Conservation (phyloP, 306 rosid genomes). For the Dryas alaskensis region DNA sequence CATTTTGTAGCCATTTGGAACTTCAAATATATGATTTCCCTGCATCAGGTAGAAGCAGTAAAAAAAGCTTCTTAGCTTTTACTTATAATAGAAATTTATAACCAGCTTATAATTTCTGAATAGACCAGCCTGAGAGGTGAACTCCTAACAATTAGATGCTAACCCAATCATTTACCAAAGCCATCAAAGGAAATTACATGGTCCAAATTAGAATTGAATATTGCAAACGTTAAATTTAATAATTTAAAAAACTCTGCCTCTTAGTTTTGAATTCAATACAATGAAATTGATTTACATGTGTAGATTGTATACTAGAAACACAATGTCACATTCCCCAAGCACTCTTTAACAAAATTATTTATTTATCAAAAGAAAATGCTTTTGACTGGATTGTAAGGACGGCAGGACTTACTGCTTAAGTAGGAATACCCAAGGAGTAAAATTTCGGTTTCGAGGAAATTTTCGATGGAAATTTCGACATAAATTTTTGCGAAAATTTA, state of each 20-base stretch:
- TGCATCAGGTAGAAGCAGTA: conserved; percentile 36
- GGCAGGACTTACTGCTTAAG: neutral
- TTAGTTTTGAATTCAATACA: neutral
- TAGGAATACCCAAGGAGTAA: neutral
- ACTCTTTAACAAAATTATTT: neutral
- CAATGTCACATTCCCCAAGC: neutral
- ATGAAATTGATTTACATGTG: neutral
- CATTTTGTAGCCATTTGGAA: conserved; percentile 79
- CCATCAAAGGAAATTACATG: neutral
- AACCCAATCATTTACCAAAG: neutral
- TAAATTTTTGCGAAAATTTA: too few species aligned
- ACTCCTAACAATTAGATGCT: neutral
- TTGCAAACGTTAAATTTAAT: neutral
- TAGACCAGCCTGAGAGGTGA: neutral
- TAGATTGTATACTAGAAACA: neutral
- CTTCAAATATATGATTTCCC: conserved; percentile 87
- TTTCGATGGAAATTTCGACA: too few species aligned
- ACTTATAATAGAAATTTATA: neutral
- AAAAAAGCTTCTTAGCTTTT: conserved; percentile 20
- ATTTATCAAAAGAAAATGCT: neutral
- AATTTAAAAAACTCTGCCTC: neutral
- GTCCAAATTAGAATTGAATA: neutral
- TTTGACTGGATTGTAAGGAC: neutral
- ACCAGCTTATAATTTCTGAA: conserved; percentile 10
- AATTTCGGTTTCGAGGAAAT: too few species aligned